Conservation (phyloP, 2,329 filamentous ascomycete species). For the Fusarium luffae region DNA sequence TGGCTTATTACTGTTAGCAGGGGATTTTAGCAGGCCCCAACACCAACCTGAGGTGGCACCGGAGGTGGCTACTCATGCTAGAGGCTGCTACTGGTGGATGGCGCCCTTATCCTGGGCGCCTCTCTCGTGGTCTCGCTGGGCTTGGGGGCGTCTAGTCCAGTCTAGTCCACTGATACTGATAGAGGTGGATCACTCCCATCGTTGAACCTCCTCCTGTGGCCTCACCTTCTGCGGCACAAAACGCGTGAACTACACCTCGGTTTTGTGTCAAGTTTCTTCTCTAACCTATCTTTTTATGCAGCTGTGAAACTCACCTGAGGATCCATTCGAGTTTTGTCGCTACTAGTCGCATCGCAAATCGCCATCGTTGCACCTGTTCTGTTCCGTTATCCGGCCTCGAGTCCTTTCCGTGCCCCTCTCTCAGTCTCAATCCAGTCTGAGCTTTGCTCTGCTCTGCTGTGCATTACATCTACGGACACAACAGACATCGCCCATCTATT, state of each 20-base stretch:
- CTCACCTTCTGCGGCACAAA: conserved; percentile 49
- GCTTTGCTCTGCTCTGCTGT: conserved; percentile 1
- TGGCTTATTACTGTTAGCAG: conserved; percentile 39
- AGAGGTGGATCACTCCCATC: conserved; percentile 42
- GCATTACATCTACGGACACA: conserved; percentile 27
- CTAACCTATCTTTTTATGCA: conserved; percentile 45
- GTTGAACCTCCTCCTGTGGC: conserved; percentile 46
- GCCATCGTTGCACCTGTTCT: conserved; percentile 33
- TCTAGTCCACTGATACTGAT: conserved; percentile 28
- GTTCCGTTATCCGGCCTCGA: conserved; percentile 28
- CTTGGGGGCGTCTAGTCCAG: conserved; percentile 29
- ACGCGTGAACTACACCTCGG: conserved; percentile 46
- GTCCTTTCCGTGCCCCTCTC: conserved; percentile 26
- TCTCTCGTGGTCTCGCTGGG: conserved; percentile 30
- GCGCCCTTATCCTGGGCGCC: conserved; percentile 34
- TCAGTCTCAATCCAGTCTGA: background rate
- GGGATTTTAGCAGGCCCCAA: conserved; percentile 22
- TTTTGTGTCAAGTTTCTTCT: conserved; percentile 46
- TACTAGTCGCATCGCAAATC: conserved; percentile 26
- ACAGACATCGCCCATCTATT: conserved; percentile 14
- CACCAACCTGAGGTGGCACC: conserved; percentile 31
- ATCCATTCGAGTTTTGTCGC: conserved; percentile 36
- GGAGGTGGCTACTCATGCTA: conserved; percentile 28
- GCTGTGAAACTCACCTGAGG: conserved; percentile 42
- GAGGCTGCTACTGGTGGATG: conserved; percentile 30